These are phyloP conservation scores for Aureoboletus auriporus DNA, from an alignment of 768 basidiomycete genomes.

Conservation along the genomic window DNA sequence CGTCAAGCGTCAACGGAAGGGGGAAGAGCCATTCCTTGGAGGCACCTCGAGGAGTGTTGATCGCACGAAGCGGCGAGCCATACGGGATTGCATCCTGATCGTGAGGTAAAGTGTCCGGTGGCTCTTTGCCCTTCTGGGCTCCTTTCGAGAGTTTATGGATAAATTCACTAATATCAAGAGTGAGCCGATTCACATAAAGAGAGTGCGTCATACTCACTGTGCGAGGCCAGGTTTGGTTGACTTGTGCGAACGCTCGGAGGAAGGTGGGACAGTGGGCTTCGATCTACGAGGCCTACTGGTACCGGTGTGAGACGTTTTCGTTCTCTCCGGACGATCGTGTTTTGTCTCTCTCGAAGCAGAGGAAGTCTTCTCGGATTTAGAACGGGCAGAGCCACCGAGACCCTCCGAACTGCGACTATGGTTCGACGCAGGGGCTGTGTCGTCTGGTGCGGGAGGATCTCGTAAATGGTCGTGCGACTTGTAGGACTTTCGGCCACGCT, in stretches of 20 bases:
- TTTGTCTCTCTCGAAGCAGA: slow-evolving; percentile 1
- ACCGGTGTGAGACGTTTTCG: slow-evolving; percentile 9
- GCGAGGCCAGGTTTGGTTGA: slow-evolving; percentile 20
- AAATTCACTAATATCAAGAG: slow-evolving; percentile 23
- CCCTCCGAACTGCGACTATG: slow-evolving; percentile 10
- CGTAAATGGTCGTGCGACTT: slow-evolving; percentile 23
- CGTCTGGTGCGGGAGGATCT: slow-evolving; percentile 14
- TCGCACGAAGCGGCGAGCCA: slow-evolving; percentile 37
- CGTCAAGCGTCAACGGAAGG: slow-evolving; percentile 56
- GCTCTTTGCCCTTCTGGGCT: slow-evolving; percentile 4
- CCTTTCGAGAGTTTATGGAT: slow-evolving; percentile 25
- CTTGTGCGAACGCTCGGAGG: slow-evolving; percentile 20
- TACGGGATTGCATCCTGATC: slow-evolving; percentile 22
- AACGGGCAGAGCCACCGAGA: slow-evolving; percentile 4
- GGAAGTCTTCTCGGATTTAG: slow-evolving; percentile 11
- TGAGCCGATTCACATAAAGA: slow-evolving; percentile 6
- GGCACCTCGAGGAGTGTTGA: slow-evolving; percentile 35
- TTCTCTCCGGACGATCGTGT: slow-evolving; percentile 8
- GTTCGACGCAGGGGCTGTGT: slow-evolving; percentile 8
- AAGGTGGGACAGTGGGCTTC: slow-evolving; percentile 29
- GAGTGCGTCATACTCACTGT: slow-evolving; percentile 21
- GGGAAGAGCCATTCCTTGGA: slow-evolving; percentile 68
- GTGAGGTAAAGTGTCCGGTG: not conserved
- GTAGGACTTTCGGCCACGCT: slow-evolving; percentile 11
- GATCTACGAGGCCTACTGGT: slow-evolving; percentile 13